phyloP scores from a whole-genome alignment of 164 flowering plant genomes.

The Magnolia officinalis region DNA sequence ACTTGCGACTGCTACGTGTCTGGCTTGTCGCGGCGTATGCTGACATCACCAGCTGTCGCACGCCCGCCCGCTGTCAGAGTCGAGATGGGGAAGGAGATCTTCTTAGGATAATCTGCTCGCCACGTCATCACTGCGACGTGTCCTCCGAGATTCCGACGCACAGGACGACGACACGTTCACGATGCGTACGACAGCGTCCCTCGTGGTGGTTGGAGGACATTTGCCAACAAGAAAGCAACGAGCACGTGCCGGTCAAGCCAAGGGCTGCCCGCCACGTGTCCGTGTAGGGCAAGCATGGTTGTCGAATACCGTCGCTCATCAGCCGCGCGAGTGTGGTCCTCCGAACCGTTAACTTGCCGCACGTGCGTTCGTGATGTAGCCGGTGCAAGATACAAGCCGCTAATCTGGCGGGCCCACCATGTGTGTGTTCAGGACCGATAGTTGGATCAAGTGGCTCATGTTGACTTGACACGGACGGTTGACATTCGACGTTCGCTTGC shows the following conservation, averaged over 20 bases:
- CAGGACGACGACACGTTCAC: neutral
- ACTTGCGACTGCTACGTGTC: conserved; percentile 1
- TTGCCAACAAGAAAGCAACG: neutral
- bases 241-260: neutral
- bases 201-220: neutral
- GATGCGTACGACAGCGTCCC: neutral
- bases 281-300: neutral
- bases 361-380: too few species aligned
- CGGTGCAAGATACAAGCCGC: too few species aligned
- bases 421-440: too few species aligned
- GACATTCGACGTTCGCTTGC: too few species aligned
- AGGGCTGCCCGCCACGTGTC: neutral
- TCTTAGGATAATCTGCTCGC: conserved; percentile 1
- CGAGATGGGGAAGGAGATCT: neutral
- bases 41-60: conserved; percentile 4
- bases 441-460: too few species aligned
- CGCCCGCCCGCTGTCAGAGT: neutral
- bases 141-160: neutral
- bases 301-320: too few species aligned
- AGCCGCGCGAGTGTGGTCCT: too few species aligned
- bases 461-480: too few species aligned
- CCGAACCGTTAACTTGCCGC: too few species aligned
- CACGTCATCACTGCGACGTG: neutral
- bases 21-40: neutral
- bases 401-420: too few species aligned